Conservation (phyloP, 1,284 basidiomycete species). For the Polyporus tsugae region DNA sequence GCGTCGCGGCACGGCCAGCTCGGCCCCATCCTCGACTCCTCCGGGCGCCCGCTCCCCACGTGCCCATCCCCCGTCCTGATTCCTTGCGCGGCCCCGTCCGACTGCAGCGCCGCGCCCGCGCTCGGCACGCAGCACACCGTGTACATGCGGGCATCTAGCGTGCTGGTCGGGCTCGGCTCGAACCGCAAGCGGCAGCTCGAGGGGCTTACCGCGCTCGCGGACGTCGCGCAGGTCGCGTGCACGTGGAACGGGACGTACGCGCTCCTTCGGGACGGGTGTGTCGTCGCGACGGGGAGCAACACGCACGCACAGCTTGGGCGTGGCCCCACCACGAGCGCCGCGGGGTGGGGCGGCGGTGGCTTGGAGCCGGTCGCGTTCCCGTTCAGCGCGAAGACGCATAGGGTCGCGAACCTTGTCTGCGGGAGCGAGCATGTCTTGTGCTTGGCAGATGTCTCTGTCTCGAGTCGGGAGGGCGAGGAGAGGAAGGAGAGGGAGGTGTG, state of each 20-base stretch:
- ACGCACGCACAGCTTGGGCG: conserved; percentile 78
- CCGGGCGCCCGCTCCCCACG: conserved; percentile 32
- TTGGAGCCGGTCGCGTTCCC: conserved; percentile 48
- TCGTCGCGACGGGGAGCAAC: conserved; percentile 67
- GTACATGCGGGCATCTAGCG: conserved; percentile 58
- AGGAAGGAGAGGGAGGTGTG: conserved; percentile 57
- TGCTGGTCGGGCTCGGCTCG: conserved; percentile 65
- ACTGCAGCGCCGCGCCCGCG: conserved; percentile 39
- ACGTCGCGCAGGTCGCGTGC: conserved; percentile 57
- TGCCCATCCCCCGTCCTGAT: conserved; percentile 50
- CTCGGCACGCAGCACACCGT: conserved; percentile 81
- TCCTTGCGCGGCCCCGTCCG: conserved; percentile 15
- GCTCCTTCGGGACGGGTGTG: conserved; percentile 40
- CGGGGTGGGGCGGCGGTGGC: background rate
- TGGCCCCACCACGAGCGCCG: conserved; percentile 5
- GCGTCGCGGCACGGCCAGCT: conserved; percentile 84
- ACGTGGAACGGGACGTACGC: conserved; percentile 89
- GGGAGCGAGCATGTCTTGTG: conserved; percentile 86
- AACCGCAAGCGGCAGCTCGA: conserved; percentile 75
- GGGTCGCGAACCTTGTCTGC: conserved; percentile 54
- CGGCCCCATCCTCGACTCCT: conserved; percentile 45
- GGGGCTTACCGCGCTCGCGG: conserved; percentile 43
- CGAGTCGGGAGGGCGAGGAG: conserved; percentile 14
- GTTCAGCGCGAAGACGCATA: conserved; percentile 32
- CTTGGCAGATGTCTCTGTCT: conserved; percentile 23